These are phyloP conservation scores for Dioscorea cayenensis DNA, from an alignment of 116 monocot genomes.

Conservation along the genomic window DNA sequence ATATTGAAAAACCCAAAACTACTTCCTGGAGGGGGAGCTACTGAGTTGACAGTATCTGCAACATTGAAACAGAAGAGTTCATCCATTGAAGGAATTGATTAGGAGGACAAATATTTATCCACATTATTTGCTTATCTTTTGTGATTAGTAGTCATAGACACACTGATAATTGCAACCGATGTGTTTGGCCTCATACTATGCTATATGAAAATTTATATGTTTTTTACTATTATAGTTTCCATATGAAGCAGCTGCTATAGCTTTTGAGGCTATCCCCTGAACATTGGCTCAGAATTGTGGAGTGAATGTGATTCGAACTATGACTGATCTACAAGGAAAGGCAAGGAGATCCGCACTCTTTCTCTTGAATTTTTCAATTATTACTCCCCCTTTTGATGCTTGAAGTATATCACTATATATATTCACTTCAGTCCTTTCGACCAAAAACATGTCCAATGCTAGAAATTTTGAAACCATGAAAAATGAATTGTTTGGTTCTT, in stretches of 20 bases:
- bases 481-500: too few species aligned
- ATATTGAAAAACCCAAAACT: conserved; percentile 96
- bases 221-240: conserved; percentile 53
- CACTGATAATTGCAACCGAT: neutral
- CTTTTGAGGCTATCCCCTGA: conserved; percentile 91
- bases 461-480: too few species aligned
- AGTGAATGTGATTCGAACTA: conserved; percentile 83
- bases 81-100: conserved; percentile 89
- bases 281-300: conserved; percentile 93
- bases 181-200: too few species aligned
- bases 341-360: conserved; percentile 13
- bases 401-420: too few species aligned
- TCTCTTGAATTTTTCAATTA: neutral
- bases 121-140: neutral
- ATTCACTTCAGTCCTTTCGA: too few species aligned
- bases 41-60: conserved; percentile 90
- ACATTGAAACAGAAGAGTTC: conserved; percentile 89
- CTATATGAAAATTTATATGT: neutral
- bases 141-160: neutral
- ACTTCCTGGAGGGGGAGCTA: conserved; percentile 91
- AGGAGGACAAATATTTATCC: conserved; percentile 25
- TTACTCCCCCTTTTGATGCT: too few species aligned
- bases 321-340: conserved; percentile 98
- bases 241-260: conserved; percentile 95
- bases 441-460: too few species aligned